Evolutionary conservation across 192 early-diverging fungal genomes (phyloP), one percentile per base, ranked within the genome.

Genomic region (Entophlyctis luteolus): DNA sequence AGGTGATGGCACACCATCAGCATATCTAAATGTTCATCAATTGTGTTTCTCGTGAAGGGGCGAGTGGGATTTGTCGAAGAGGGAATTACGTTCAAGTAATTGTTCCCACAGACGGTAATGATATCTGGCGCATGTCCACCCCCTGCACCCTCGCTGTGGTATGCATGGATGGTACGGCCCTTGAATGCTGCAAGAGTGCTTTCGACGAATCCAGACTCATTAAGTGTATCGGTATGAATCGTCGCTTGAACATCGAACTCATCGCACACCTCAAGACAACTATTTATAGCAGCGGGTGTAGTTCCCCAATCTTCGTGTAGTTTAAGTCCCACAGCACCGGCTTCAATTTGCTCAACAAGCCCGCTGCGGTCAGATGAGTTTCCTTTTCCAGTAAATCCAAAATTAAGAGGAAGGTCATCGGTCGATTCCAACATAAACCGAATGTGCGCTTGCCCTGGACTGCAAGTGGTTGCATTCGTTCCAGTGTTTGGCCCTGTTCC

Each of bases 21-120:
- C 96, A 98, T 96, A 67, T 98, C 96, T 23, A 98, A 83, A 73
- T 98, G 96, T 71, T 98, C 96, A 75, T 98, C 96, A 46, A 95
- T 79, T 20, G 96, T 98, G 79, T 98, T 98, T 33, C 79, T 73
- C 47, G 96, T 96, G 70, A 82, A 98, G 2, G 94, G 93, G n/a
- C 94, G 81, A 1, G 96, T 98, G 0, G 96, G 96, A 47, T 95
- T 98, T 28, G 96, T 98, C 37, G 91, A 93, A 14, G 90, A 91
- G 10, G 96, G 96, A 35, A 98, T 87, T 4, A 98, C 93, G 46
- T 93, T 92, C 29, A 82, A 73, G 31, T 63, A 32, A 10, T 31
- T 20, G 33, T 90, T 82, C 55, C 93, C 86, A 59, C 88, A 46
- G 84, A 92, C 37, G 6, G 65, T 71, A 53, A 85, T 82, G 38